These are phyloP conservation scores for Oemleria cerasiformis DNA, from an alignment of 306 rosid species.

Conservation along the genomic window DNA sequence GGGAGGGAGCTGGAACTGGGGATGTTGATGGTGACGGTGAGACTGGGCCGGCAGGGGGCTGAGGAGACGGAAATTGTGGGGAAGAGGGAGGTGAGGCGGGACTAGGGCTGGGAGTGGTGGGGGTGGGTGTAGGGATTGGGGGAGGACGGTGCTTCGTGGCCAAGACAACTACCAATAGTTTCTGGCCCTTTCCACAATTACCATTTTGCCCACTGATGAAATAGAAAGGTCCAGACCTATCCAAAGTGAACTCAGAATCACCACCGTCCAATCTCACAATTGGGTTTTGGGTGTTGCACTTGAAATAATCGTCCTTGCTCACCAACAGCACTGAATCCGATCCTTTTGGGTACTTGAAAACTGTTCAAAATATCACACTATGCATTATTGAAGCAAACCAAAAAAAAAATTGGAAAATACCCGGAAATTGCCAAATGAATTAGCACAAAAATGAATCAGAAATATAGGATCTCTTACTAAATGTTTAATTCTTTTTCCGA, in stretches of 20 bases:
- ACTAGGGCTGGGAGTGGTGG: background rate
- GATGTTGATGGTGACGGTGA: constrained; percentile 8
- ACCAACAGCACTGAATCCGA: constrained; percentile 69
- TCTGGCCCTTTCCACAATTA: constrained; percentile 72
- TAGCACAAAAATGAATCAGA: background rate
- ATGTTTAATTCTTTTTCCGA: background rate
- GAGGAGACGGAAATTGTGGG: background rate
- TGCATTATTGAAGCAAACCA: background rate
- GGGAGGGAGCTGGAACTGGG: background rate
- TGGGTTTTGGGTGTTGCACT: constrained; percentile 63
- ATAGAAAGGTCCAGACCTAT: constrained; percentile 63
- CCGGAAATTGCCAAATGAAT: too few relatives aligned
- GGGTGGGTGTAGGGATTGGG: constrained; percentile 15
- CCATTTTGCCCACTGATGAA: constrained; percentile 63
- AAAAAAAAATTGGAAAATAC: too few relatives aligned
- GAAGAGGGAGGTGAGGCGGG: constrained; percentile 4
- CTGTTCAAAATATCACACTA: constrained; percentile 22
- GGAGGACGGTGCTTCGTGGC: constrained; percentile 31
- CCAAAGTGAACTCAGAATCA: constrained; percentile 49
- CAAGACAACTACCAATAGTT: constrained; percentile 51
- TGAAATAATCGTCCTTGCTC: constrained; percentile 56
- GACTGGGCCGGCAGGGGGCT: background rate
- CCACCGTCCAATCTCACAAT: constrained; percentile 60
- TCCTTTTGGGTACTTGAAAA: constrained; percentile 68
- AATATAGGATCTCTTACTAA: background rate